Percentiles rank a stretch among this genome's conserved stretches.
phyloP scores from a whole-genome alignment of 1,284 basidiomycete genomes.

The Wallemia ichthyophaga region DNA sequence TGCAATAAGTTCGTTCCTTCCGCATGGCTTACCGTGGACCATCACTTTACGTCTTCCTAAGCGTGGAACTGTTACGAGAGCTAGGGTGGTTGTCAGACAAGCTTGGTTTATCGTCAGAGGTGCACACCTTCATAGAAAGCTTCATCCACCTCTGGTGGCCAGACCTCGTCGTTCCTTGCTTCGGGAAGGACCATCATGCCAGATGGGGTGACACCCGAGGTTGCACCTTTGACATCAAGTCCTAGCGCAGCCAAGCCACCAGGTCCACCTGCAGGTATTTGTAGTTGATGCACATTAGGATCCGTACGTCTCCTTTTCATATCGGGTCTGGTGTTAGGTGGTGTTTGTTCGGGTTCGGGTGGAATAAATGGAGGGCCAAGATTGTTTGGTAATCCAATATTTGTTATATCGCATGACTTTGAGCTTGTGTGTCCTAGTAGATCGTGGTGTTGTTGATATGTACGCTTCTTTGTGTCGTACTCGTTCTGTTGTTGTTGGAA shows the following conservation, averaged over 20 bases:
- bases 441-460: background rate
- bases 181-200: background rate
- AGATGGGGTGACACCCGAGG: background rate
- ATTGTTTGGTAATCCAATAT: background rate
- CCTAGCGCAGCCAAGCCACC: background rate
- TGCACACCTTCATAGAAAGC: background rate
- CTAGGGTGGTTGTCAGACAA: conserved; percentile 6
- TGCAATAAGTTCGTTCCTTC: conserved; percentile 23
- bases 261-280: background rate
- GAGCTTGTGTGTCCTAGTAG: background rate
- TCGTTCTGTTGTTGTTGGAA: background rate
- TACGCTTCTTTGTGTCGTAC: background rate
- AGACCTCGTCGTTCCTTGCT: background rate
- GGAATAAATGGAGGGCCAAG: background rate
- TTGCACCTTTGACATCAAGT: background rate
- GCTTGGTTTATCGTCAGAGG: background rate
- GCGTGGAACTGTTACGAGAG: conserved; percentile 17
- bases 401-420: background rate
- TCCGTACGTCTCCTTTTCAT: background rate
- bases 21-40: conserved; percentile 20
- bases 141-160: background rate
- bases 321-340: background rate
- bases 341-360: background rate
- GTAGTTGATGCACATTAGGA: background rate
- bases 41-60: conserved; percentile 19